Evolutionary conservation across 768 basidiomycete species (phyloP).

Genomic region (Suillus subluteus): DNA sequence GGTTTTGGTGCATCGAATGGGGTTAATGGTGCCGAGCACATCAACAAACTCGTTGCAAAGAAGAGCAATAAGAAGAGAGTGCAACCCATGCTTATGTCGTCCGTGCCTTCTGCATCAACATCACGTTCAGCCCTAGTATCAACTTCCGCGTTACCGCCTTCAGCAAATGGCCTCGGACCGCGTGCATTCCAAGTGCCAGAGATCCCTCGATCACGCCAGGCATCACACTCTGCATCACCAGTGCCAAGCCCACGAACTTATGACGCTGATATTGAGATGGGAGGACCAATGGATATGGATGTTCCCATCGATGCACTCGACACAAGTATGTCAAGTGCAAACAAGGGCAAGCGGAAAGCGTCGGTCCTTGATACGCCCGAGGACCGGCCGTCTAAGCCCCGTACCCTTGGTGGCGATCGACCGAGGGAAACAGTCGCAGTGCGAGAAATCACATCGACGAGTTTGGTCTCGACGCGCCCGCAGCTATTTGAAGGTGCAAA

Average conservation of each 20-base stretch:
- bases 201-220: slow-evolving; percentile 28
- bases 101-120: slow-evolving; percentile 40
- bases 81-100: slow-evolving; percentile 46
- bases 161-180: background rate
- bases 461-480: slow-evolving; percentile 21
- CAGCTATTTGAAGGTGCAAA: slow-evolving; percentile 26
- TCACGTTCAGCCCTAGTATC: slow-evolving; percentile 14
- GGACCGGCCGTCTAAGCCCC: slow-evolving; percentile 39
- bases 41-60: slow-evolving; percentile 78
- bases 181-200: slow-evolving; percentile 10
- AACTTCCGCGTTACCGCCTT: slow-evolving; percentile 3
- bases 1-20: slow-evolving; percentile 43
- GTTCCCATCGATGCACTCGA: slow-evolving; percentile 59
- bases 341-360: slow-evolving; percentile 57
- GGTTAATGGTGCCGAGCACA: slow-evolving; percentile 55
- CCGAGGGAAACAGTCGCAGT: slow-evolving; percentile 51
- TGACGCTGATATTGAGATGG: slow-evolving; percentile 44
- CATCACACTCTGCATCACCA: slow-evolving; percentile 46
- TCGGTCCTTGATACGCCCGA: slow-evolving; percentile 44
- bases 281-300: slow-evolving; percentile 54
- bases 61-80: slow-evolving; percentile 71
- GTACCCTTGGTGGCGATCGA: slow-evolving; percentile 75
- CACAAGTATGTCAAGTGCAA: slow-evolving; percentile 30
- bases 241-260: slow-evolving; percentile 54
- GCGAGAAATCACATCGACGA: slow-evolving; percentile 52